Percentiles rank a stretch among this genome's conserved stretches.
phyloP scores from a whole-genome alignment of 73 alveolate genomes.

The Stentor roeselii region DNA sequence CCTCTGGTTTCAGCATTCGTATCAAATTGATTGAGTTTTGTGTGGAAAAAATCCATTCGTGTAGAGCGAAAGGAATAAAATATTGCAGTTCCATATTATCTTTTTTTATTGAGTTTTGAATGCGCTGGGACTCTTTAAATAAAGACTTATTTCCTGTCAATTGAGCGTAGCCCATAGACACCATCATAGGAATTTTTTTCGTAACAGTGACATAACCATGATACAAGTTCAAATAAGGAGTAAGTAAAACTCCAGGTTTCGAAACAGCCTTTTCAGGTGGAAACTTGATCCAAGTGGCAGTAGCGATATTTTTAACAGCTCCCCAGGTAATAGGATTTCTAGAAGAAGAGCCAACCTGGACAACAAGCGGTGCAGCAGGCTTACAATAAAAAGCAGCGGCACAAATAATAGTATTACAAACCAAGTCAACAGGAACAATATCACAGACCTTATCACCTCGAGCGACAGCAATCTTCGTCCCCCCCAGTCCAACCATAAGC shows the following conservation, averaged over 20 bases:
- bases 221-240: constrained; percentile 32
- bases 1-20: constrained; percentile 39
- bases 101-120: constrained; percentile 48
- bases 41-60: constrained; percentile 78
- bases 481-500: constrained; percentile 73
- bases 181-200: constrained; percentile 55
- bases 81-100: constrained; percentile 52
- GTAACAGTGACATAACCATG: constrained; percentile 32
- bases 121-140: constrained; percentile 49
- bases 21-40: constrained; percentile 24
- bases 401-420: constrained; percentile 59
- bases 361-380: background rate
- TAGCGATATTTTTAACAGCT: constrained; percentile 35
- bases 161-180: constrained; percentile 36
- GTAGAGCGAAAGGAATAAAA: constrained; percentile 50
- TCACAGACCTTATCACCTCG: constrained; percentile 66
- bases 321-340: constrained; percentile 69
- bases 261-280: constrained; percentile 56
- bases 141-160: constrained; percentile 44
- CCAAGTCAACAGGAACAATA: constrained; percentile 82
- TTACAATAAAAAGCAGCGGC: background rate
- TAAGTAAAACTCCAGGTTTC: constrained; percentile 33
- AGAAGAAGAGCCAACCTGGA: constrained; percentile 62
- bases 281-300: constrained; percentile 35
- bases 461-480: constrained; percentile 59